These are phyloP conservation scores for Ceratobasidium sp. DNA, from an alignment of 1,284 basidiomycete genomes.

Conservation along the genomic window DNA sequence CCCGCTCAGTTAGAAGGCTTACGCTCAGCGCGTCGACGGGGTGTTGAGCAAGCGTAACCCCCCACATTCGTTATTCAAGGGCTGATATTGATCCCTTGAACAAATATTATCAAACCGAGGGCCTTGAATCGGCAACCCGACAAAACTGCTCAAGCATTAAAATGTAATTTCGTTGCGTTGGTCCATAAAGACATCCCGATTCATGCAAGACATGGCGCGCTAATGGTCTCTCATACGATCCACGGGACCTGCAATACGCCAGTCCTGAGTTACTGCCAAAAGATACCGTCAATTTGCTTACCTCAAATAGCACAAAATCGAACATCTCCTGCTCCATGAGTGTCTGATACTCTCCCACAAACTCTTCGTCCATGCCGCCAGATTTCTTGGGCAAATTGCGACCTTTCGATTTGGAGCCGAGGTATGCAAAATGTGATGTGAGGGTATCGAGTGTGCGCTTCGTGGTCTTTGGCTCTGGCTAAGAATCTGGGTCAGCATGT, in stretches of 20 bases:
- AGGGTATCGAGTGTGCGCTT: constrained; percentile 85
- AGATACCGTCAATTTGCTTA: constrained; percentile 46
- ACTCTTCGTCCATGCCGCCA: constrained; percentile 68
- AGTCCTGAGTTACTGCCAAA: not conserved
- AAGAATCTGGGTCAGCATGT: constrained; percentile 21
- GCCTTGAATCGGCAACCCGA: not conserved
- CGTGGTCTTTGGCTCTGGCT: constrained; percentile 90
- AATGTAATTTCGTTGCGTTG: constrained; percentile 27
- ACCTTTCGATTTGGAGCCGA: constrained; percentile 75
- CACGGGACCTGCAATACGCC: constrained; percentile 71
- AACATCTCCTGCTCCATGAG: constrained; percentile 95
- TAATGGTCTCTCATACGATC: constrained; percentile 62
- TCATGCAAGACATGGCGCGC: constrained; percentile 7
- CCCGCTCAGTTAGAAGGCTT: not conserved
- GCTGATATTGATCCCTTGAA: constrained; percentile 17
- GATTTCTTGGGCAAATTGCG: constrained; percentile 60
- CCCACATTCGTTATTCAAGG: not conserved
- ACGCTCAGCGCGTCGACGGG: not conserved
- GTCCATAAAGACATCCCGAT: constrained; percentile 19
- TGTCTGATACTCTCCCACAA: constrained; percentile 89
- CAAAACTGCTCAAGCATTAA: constrained; percentile 15
- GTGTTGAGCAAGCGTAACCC: not conserved
- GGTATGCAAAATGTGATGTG: constrained; percentile 84
- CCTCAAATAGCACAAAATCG: constrained; percentile 89
- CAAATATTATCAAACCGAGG: constrained; percentile 19